phyloP scores from a whole-genome alignment of 2,329 filamentous ascomycete species.

The Magnaporthiopsis incrustans region DNA sequence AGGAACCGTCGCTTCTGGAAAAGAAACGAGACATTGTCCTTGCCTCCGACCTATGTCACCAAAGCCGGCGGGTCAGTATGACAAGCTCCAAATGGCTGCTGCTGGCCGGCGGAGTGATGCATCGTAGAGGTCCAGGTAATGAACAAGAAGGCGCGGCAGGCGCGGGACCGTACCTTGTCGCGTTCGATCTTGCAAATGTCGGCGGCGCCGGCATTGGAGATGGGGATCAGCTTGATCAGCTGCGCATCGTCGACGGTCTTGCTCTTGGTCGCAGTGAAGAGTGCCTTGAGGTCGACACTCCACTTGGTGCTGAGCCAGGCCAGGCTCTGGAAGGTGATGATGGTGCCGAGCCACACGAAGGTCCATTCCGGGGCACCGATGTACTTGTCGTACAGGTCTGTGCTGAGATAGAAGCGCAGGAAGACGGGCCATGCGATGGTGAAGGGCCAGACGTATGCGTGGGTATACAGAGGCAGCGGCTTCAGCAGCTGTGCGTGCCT shows the following conservation, averaged over 20 bases:
- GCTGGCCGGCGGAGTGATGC: not conserved
- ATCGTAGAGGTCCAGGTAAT: not conserved
- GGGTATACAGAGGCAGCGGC: conserved; percentile 70
- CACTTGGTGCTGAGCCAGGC: conserved; percentile 96
- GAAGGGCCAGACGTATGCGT: conserved; percentile 92
- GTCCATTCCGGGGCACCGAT: conserved; percentile 97
- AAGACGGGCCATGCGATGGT: conserved; percentile 87
- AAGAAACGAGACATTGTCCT: conserved; percentile 75
- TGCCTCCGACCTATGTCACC: conserved; percentile 52
- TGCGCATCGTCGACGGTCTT: conserved; percentile 63
- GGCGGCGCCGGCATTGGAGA: conserved; percentile 78
- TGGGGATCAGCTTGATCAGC: conserved; percentile 87
- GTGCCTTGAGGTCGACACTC: conserved; percentile 79
- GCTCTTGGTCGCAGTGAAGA: conserved; percentile 71
- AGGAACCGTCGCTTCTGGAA: conserved; percentile 98
- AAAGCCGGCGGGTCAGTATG: not conserved
- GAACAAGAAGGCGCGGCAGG: conserved; percentile 4
- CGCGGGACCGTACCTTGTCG: conserved; percentile 49
- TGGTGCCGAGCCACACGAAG: conserved; percentile 84
- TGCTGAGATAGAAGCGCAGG: conserved; percentile 75
- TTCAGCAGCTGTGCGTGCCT: conserved; percentile 80
- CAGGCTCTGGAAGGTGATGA: conserved; percentile 80
- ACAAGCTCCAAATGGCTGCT: too few species aligned
- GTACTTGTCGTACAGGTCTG: conserved; percentile 80
- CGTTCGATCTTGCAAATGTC: conserved; percentile 79